phyloP scores from a whole-genome alignment of 129 eudicot species.

The Centaurea solstitialis region DNA sequence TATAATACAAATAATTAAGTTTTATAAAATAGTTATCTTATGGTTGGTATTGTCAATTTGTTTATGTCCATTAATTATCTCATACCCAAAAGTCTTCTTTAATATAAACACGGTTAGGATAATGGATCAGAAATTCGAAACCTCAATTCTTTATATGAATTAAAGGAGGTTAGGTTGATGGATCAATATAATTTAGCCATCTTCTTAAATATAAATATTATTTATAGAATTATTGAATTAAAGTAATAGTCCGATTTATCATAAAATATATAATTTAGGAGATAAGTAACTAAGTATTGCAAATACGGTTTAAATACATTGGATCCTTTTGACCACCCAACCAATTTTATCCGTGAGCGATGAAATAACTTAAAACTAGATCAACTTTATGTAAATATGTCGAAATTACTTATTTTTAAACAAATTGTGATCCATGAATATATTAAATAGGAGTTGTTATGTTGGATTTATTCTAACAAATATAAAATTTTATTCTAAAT shows the following conservation, averaged over 20 bases:
- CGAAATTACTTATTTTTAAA: background rate
- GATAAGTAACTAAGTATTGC: background rate
- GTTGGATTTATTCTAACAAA: conserved; percentile 16
- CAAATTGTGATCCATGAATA: background rate
- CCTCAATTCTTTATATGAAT: background rate
- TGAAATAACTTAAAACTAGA: background rate
- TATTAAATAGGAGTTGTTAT: background rate
- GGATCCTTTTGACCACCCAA: background rate
- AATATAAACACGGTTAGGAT: background rate
- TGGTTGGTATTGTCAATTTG: background rate
- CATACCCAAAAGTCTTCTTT: background rate
- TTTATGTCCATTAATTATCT: background rate
- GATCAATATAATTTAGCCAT: background rate
- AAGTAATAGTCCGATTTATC: background rate
- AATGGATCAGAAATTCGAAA: background rate
- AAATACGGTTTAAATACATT: background rate
- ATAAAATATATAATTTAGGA: background rate
- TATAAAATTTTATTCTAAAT: background rate
- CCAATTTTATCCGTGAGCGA: background rate
- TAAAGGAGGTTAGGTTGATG: background rate
- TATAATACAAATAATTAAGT: background rate
- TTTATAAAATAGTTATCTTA: background rate
- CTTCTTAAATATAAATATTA: background rate
- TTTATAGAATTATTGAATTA: background rate
- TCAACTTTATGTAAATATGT: background rate